Evolutionary conservation across 257 asterid genomes (phyloP), one percentile per base, ranked within the genome.

Genomic region (Euphrasia confusa): DNA sequence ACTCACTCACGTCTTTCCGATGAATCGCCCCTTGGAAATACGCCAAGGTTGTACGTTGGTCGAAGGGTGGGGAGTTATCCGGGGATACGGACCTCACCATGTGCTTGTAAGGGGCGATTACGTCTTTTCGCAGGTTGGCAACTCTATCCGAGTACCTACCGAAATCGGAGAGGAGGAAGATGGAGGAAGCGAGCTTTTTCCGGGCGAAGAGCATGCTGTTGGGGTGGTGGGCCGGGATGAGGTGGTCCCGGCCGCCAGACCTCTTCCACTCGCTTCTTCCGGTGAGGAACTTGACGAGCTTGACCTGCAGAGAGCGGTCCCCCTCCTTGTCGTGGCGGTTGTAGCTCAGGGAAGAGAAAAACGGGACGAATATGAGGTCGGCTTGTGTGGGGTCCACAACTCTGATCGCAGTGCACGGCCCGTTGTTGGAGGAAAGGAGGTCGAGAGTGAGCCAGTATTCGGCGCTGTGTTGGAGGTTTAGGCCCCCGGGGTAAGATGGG

Each of bases 391-490:
- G 70, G 58, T 78, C 68, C 40, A 18, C 58, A 30, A 83, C 97
- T 66, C 95, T 72, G 11, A 84, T 55, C 0, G 82, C 88, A 69
- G 69, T 74, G 57, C 97, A 90, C 0, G 90, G 83, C 70, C 95
- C 72, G 8, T 49, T 48, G n/a, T 67, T 79, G 0, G 97, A 86
- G 10, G 84, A 78, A 3, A 89, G 81, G 58, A 89, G 92, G 58
- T 89, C 97, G 10, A 89, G 88, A 0, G 94, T 80, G 4, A 89
- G 88, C 95, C 95, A 89, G 58, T 89, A 84, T 66, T 83, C 97
- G 0, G 61, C 71, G 54, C 97, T 89, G 17, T 87, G 96, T 69
- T 87, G 97, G 24, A 76, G 54, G 64, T 85, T 87, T 58, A 90
- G 76, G 4, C 95, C 95, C 28, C 95, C 95, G 0, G 94, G 94